Conservation (phyloP, 2,329 filamentous ascomycete genomes). For the Colletotrichum viniferum region DNA sequence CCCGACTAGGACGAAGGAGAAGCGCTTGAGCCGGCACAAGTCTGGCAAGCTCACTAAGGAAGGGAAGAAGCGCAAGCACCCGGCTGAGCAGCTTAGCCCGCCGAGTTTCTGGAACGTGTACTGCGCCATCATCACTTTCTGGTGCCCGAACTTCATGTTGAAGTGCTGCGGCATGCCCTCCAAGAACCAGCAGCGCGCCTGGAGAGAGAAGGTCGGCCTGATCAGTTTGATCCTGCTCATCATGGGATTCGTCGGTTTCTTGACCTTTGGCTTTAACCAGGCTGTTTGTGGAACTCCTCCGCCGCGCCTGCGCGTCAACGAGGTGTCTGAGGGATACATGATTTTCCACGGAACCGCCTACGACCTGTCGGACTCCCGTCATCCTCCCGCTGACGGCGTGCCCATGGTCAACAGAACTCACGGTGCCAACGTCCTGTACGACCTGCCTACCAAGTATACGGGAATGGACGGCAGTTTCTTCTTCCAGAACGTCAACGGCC, state of each 20-base stretch:
- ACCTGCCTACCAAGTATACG: constrained; percentile 79
- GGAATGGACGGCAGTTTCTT: constrained; percentile 96
- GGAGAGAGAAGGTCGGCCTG: constrained; percentile 97
- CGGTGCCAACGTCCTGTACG: constrained; percentile 82
- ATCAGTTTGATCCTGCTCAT: constrained; percentile 92
- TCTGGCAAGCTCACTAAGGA: constrained; percentile 70
- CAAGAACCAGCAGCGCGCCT: constrained; percentile 87
- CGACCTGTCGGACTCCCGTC: constrained; percentile 76
- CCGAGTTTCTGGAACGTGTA: constrained; percentile 95
- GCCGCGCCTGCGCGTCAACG: constrained; percentile 78
- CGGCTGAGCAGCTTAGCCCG: constrained; percentile 71
- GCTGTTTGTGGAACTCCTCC: constrained; percentile 80
- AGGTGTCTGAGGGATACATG: constrained; percentile 84
- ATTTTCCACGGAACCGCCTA: constrained; percentile 96
- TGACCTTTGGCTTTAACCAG: constrained; percentile 95
- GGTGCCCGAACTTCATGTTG: constrained; percentile 86
- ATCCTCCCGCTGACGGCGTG: constrained; percentile 83
- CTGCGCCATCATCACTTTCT: constrained; percentile 92
- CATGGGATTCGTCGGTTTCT: constrained; percentile 87
- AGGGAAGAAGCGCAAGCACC: constrained; percentile 53
- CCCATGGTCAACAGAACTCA: constrained; percentile 51
- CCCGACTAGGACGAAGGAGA: constrained; percentile 29
- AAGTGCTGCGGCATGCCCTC: constrained; percentile 84
- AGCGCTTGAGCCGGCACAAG: constrained; percentile 46
- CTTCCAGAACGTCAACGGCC: constrained; percentile 98